Base-by-base conservation (phyloP, 257 asterid genomes). In the Eucommia ulmoides region DNA sequence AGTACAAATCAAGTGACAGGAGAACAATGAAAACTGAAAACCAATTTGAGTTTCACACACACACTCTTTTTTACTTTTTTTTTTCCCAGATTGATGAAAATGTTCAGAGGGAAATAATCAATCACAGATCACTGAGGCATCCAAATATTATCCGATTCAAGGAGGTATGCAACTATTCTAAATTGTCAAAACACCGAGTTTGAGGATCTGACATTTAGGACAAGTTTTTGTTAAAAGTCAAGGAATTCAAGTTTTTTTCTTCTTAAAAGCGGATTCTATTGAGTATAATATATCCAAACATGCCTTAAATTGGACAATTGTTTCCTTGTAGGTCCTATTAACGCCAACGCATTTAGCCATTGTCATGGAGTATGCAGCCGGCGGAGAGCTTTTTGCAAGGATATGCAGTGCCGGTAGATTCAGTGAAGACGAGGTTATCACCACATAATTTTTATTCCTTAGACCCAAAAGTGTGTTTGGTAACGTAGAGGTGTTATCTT, bases 71-170 rank as follows among this genome's bases (percentile, higher is more conserved):
- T n/a, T n/a, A n/a, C n/a, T n/a, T n/a, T n/a, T n/a, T n/a, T n/a
- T n/a, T n/a, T n/a, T n/a, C n/a, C n/a, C 77, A 88, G 97, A 88
- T 88, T 59, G 95, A 88, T 65, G 97, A 81, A 44, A 88, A 88
- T 63, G 97, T 88, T 50, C 84, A 84, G 76, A 68, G 97, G 20
- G 97, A 88, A 58, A 88, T 88, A 50, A 84, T 88, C 45, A 88
- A 88, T 65, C 97, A 88, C 63, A 74, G 93, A 70, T 84, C 97
- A 47, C 65, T 88, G 58, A 81, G 94, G 78, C 97, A 88, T 70
- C 93, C 97, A 19, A 88, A 88, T 51, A 84, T 88, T 41, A 95
- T 84, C 45, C 67, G 92, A 69, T 88, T 88, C 49, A 88, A 79
- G 61, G 95, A 88, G 93, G 97, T 84, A n/a, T n/a, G n/a, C n/a